Base-by-base conservation (phyloP, 768 basidiomycete species). In the Russula sp. region DNA sequence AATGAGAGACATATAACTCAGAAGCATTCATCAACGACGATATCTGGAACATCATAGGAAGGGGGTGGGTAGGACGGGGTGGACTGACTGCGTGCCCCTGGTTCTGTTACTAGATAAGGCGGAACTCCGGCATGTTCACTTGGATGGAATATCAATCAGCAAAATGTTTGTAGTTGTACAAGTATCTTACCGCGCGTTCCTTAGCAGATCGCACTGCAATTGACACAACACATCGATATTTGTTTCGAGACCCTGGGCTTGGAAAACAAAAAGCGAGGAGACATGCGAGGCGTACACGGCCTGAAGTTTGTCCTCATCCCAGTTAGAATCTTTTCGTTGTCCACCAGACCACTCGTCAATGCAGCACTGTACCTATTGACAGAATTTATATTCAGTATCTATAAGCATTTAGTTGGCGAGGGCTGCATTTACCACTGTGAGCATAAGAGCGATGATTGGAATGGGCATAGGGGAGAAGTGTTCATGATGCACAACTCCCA, bases 271-370 rank as follows among this genome's bases (percentile, higher is more conserved):
- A 8, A 63, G 36, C 30, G 62, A 57, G 14, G 48, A 22, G 13
- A 57, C 38, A 40, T 57, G 56, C 10, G 49, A 51, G 5, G 11
- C 16, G 40, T 63, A 51, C 18, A 51, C 56, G 5, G 26, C 11
- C 36, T 57, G 28, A 16, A 44, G 14, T 16, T 22, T 56, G n/a
- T 24, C 11, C 1, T 42, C 49, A 5, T 42, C 49, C 62, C 62
- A 57, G n/a, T n/a, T 20, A 13, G 49, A 32, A 7, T 57, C 49
- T 8, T 42, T 30, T 11, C 49, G 38, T 11, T 22, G 51, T 0
- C 62, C 62, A 14, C 30, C 22, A 18, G 49, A 57, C 62, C 62
- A 63, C n/a, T 63, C 62, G 16, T 63, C 48, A 18, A 63, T 57
- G 49, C 62, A 63, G 22, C 62, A 51, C 18, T 63, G 36, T 22